A percentile compares a stretch with the other conserved stretches of the same genome.
phyloP scores from a whole-genome alignment of 441 rosid species.

The Jatropha multifida region DNA sequence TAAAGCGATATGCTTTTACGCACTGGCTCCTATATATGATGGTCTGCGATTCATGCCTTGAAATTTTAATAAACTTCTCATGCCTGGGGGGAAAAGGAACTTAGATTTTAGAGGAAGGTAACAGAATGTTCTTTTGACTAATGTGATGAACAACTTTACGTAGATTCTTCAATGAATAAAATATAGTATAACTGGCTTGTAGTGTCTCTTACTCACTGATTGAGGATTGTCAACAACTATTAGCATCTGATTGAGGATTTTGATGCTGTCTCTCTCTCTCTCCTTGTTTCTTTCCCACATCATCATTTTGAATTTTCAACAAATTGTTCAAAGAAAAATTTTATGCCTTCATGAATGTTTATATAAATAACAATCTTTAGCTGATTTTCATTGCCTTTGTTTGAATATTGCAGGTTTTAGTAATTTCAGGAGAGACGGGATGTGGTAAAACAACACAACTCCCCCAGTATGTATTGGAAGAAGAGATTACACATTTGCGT shows the following conservation, averaged over 20 bases:
- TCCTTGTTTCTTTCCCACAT: background rate
- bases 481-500: slow-evolving; percentile 66
- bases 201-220: slow-evolving; percentile 8
- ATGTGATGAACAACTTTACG: background rate
- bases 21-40: background rate
- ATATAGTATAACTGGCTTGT: slow-evolving; percentile 6
- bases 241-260: background rate
- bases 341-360: background rate
- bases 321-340: background rate
- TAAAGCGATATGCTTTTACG: background rate
- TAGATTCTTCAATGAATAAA: background rate
- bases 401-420: slow-evolving; percentile 58
- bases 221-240: background rate
- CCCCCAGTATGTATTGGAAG: slow-evolving; percentile 88
- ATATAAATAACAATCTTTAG: slow-evolving; percentile 12
- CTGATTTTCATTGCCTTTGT: slow-evolving; percentile 18
- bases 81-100: background rate
- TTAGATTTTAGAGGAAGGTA: background rate
- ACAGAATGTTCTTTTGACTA: background rate
- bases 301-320: background rate
- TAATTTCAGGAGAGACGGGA: slow-evolving; percentile 95
- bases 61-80: background rate
- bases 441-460: slow-evolving; percentile 99
- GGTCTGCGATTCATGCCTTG: slow-evolving; percentile 4
- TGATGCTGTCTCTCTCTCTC: background rate